Base-by-base conservation (phyloP, 768 basidiomycete species). In the Phylloporus sp. region DNA sequence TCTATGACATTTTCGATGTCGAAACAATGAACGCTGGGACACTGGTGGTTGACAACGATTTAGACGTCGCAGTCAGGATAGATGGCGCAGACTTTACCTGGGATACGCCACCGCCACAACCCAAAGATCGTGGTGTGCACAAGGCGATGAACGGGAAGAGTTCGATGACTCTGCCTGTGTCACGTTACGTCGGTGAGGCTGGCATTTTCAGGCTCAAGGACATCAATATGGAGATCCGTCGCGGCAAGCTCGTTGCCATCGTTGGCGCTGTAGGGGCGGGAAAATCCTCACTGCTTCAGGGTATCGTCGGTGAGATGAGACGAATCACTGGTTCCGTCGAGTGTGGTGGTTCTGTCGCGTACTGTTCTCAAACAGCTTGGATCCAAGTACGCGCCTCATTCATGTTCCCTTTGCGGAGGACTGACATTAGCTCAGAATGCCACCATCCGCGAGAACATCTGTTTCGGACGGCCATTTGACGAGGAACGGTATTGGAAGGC, bases 291-390 rank as follows among this genome's bases (percentile, higher is more conserved):
- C 66, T 90, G 22, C 69, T 90, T 33, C 82, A 90, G 53, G 87
- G 80, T 9, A 58, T 90, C 24, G 80, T 88, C 47, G 86, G 86
- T 3, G 91, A 94, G 64, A 94, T 94, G 91, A 72, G 84, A 48
- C 73, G 74, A 53, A 82, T 79, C 1, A 62, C 68, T 11, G 90
- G 90, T 3, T 74, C 67, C 9, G 78, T 89, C 31, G 72, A 70
- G 26, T 88, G 92, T 57, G 84, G 88, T 46, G 89, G 86, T 0
- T 77, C 78, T 10, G 78, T 91, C 9, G 82, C 81, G 1, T 90
- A 93, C 63, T 93, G 88, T 55, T 81, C 84, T 14, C 93, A 97
- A 60, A 82, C 75, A 35, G 85, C 92, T 9, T 96, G 92, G 91
- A 94, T 97, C 48, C 89, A 92, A 66, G 82, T 78, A n/a, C n/a